Percentiles rank a stretch among this genome's conserved stretches.
These are phyloP conservation scores for Aspergillus novofumigatus DNA, from an alignment of 2,329 filamentous ascomycete species.

Conservation along the genomic window DNA sequence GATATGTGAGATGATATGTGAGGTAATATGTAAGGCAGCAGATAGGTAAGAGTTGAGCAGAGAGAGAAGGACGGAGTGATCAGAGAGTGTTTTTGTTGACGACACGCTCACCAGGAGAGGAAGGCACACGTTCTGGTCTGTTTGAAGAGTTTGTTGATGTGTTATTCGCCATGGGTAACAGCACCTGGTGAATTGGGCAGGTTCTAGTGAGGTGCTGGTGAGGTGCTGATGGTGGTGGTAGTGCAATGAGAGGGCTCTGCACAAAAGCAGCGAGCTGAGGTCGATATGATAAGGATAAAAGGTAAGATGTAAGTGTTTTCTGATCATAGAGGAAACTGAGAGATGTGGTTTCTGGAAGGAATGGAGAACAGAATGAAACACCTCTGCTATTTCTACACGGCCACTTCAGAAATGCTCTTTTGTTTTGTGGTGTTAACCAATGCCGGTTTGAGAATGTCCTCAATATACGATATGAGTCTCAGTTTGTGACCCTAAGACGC, in stretches of 20 bases:
- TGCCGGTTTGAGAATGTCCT: not conserved
- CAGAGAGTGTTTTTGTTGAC: not conserved
- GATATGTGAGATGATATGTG: no score
- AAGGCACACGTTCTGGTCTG: not conserved
- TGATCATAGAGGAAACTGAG: not conserved
- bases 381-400: not conserved
- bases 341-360: not conserved
- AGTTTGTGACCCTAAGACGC: no score
- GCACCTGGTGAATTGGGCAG: not conserved
- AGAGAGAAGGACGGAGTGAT: conserved; percentile 7
- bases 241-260: not conserved
- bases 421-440: not conserved
- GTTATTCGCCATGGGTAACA: not conserved
- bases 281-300: not conserved
- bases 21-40: not conserved
- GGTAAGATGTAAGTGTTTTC: not conserved
- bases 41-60: conserved; percentile 1
- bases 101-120: not conserved
- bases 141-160: not conserved
- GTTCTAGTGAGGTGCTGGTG: not conserved
- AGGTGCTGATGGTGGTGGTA: not conserved
- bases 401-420: not conserved
- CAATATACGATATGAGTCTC: no score
- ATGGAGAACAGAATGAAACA: not conserved
- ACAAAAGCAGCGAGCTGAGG: not conserved